phyloP scores from a whole-genome alignment of 306 rosid genomes.

The Vachellia collinsii region DNA sequence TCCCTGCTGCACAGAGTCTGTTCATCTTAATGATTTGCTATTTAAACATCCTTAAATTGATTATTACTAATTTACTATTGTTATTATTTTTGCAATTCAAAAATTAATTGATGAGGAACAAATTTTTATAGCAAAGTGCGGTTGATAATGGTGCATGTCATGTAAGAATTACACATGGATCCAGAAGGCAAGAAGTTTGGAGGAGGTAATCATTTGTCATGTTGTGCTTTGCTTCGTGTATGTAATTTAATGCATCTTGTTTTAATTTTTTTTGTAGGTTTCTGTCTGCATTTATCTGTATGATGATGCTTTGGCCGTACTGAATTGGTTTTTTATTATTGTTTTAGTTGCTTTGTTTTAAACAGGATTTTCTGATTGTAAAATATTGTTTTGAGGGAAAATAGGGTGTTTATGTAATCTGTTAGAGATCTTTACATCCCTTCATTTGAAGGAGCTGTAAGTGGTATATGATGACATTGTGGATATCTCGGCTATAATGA shows the following conservation, averaged over 20 bases:
- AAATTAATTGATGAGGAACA: slow-evolving; percentile 32
- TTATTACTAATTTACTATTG: slow-evolving; percentile 18
- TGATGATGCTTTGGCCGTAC: background rate
- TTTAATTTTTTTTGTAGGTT: slow-evolving; percentile 2
- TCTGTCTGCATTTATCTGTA: background rate
- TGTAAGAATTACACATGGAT: slow-evolving; percentile 73
- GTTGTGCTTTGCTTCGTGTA: slow-evolving; percentile 10
- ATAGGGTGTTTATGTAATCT: background rate
- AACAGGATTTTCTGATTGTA: too few species aligned
- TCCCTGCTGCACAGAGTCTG: slow-evolving; percentile 1
- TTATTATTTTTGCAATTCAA: background rate
- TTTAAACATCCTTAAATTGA: slow-evolving; percentile 26
- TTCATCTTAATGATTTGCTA: slow-evolving; percentile 10
- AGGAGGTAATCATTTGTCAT: slow-evolving; percentile 59
- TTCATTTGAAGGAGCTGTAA: background rate
- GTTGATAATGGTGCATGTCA: slow-evolving; percentile 48
- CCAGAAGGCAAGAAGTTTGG: slow-evolving; percentile 79
- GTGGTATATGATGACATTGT: background rate
- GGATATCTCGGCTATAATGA: background rate
- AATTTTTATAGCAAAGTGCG: slow-evolving; percentile 40
- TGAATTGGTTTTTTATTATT: background rate
- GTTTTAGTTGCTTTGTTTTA: background rate
- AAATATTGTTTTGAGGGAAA: background rate
- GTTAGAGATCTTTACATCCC: background rate
- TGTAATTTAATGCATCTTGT: background rate